phyloP scores from a whole-genome alignment of 75 land plant species.

The Pinus tabuliformis region DNA sequence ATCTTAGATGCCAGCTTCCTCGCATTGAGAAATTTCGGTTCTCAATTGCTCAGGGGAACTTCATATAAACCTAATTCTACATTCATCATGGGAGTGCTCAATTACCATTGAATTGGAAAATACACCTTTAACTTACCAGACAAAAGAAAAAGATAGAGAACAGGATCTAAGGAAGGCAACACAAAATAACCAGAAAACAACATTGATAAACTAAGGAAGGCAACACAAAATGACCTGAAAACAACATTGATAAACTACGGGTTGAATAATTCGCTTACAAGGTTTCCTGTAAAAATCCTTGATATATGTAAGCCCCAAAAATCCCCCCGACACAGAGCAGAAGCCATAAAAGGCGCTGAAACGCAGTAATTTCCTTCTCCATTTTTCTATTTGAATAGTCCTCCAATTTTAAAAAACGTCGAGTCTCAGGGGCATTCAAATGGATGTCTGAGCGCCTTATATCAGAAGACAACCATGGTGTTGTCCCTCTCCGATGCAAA shows the following conservation, averaged over 20 bases:
- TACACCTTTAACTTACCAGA: neutral
- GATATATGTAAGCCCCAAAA: constrained; percentile 81
- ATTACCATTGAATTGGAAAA: neutral
- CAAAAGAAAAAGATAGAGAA: neutral
- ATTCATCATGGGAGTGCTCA: neutral
- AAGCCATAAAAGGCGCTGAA: constrained; percentile 57
- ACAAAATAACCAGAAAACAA: neutral
- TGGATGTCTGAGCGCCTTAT: no score
- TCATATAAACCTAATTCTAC: neutral
- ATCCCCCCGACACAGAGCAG: constrained; percentile 82
- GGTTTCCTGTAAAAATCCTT: constrained; percentile 89
- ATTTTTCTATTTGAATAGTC: constrained; percentile 12
- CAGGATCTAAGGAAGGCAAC: neutral
- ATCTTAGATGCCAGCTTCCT: neutral
- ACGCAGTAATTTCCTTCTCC: constrained; percentile 43
- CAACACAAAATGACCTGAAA: neutral
- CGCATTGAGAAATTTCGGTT: neutral
- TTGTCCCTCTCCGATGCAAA: no score
- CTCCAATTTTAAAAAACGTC: no score
- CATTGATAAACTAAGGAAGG: neutral
- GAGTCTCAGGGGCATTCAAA: no score
- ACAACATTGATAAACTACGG: neutral
- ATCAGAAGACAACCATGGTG: no score
- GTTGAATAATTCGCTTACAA: constrained; percentile 42
- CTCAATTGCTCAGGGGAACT: neutral